phyloP scores from a whole-genome alignment of 2,329 filamentous ascomycete genomes.

The Aspergillus pseudonomiae region DNA sequence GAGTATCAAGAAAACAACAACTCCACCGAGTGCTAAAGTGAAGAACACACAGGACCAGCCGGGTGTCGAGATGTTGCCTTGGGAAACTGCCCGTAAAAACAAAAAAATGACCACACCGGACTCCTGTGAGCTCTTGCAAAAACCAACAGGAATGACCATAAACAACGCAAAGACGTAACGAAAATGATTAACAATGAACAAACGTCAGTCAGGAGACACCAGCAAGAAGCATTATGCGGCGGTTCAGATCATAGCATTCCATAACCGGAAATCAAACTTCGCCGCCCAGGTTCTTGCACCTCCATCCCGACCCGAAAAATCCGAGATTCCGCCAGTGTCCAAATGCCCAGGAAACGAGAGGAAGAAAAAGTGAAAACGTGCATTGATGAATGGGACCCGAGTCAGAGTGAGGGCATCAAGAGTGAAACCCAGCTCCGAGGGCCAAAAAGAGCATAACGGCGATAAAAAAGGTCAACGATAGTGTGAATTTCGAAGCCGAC shows the following conservation, averaged over 20 bases:
- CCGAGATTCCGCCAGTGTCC: conserved; percentile 41
- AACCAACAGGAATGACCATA: conserved; percentile 26
- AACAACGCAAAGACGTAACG: conserved; percentile 35
- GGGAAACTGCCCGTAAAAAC: conserved; percentile 40
- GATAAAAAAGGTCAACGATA: conserved; percentile 19
- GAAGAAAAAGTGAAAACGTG: conserved; percentile 30
- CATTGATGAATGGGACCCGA: conserved; percentile 23
- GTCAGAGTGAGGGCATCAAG: background rate
- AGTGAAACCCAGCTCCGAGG: background rate
- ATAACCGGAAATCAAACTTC: conserved; percentile 36
- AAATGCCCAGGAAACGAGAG: conserved; percentile 37
- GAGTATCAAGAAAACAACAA: conserved; percentile 30
- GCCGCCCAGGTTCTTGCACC: conserved; percentile 40
- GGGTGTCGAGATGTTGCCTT: conserved; percentile 45
- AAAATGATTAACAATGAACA: conserved; percentile 27
- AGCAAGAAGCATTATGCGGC: conserved; percentile 36
- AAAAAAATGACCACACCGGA: conserved; percentile 48
- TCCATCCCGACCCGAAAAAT: conserved; percentile 37
- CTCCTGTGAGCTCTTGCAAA: conserved; percentile 46
- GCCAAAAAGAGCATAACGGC: conserved; percentile 11
- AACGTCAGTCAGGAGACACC: conserved; percentile 34
- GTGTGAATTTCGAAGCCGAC: background rate
- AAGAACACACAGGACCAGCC: conserved; percentile 52
- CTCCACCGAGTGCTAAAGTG: conserved; percentile 43
- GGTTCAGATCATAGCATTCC: conserved; percentile 33